Conservation (phyloP, 2,329 filamentous ascomycete species). For the Spiromastix sp. region DNA sequence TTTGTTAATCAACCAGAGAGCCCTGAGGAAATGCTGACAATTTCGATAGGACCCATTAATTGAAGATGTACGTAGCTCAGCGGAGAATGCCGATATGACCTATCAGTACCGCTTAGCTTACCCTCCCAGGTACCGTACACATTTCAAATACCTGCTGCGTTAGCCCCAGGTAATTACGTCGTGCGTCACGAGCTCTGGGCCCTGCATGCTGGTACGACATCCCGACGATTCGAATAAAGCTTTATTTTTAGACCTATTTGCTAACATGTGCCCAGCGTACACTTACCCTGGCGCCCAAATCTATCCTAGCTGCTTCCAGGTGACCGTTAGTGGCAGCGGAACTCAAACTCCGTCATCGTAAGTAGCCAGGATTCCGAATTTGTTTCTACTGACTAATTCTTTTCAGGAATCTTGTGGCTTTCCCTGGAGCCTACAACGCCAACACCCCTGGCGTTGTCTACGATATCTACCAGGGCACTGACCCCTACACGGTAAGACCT, state of each 20-base stretch:
- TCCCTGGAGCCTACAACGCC: constrained; percentile 45
- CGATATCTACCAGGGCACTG: constrained; percentile 37
- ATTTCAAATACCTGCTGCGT: constrained; percentile 46
- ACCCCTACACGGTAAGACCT: background rate
- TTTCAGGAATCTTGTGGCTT: constrained; percentile 29
- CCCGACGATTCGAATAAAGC: background rate
- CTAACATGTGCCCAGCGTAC: constrained; percentile 17
- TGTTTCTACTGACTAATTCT: no score
- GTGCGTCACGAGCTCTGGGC: constrained; percentile 50
- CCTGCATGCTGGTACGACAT: constrained; percentile 33
- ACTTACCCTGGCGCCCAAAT: constrained; percentile 46
- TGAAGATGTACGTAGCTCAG: constrained; percentile 12
- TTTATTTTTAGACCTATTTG: background rate
- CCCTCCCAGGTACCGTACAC: constrained; percentile 32
- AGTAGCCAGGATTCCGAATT: no score
- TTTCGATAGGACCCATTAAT: constrained; percentile 3
- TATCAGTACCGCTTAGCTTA: no score
- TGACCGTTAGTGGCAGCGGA: constrained; percentile 43
- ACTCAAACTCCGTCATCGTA: constrained; percentile 26
- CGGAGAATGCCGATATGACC: background rate
- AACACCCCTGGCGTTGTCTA: constrained; percentile 44
- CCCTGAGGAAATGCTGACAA: background rate
- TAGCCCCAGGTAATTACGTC: constrained; percentile 46
- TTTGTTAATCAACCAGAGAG: no score
- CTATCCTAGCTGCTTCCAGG: constrained; percentile 49